A percentile compares a stretch with the other conserved stretches of the same genome.
Conservation (phyloP, 2,329 filamentous ascomycete genomes). For the Ophiostoma fasciatum region DNA sequence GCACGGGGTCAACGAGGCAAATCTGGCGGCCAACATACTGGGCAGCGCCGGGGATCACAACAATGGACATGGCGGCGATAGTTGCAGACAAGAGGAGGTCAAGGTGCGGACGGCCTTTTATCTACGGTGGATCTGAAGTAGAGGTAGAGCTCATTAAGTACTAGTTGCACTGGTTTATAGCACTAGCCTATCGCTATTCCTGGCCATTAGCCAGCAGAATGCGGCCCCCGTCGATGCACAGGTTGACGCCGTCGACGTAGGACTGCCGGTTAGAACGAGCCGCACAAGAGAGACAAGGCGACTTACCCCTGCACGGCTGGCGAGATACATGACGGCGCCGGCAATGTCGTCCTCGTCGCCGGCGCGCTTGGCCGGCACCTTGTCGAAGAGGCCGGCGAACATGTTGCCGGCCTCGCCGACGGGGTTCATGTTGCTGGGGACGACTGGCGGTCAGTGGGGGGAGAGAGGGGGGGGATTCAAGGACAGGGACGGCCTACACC, state of each 20-base stretch:
- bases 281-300: too few species aligned
- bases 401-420: constrained; percentile 29
- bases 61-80: constrained; percentile 7
- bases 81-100: too few species aligned
- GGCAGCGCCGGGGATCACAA: constrained; percentile 4
- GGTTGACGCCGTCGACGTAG: constrained; percentile 7
- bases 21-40: not conserved
- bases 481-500: constrained; percentile 4
- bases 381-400: constrained; percentile 42
- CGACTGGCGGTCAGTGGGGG: constrained; percentile 15
- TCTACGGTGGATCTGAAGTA: too few species aligned
- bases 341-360: constrained; percentile 47
- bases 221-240: constrained; percentile 11
- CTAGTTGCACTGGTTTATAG: too few species aligned
- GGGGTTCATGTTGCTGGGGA: constrained; percentile 59
- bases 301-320: constrained; percentile 12
- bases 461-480: not conserved
- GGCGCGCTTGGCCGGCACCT: constrained; percentile 29
- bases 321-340: constrained; percentile 36
- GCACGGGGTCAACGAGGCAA: not conserved
- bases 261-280: too few species aligned
- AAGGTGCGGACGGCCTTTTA: too few species aligned
- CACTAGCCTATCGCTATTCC: constrained; percentile 3
- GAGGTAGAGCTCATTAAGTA: too few species aligned
- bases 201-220: constrained; percentile 11